Percentiles rank a stretch among this genome's conserved stretches.
Conservation (phyloP, 345 rosid genomes). For the Camelina hispida region DNA sequence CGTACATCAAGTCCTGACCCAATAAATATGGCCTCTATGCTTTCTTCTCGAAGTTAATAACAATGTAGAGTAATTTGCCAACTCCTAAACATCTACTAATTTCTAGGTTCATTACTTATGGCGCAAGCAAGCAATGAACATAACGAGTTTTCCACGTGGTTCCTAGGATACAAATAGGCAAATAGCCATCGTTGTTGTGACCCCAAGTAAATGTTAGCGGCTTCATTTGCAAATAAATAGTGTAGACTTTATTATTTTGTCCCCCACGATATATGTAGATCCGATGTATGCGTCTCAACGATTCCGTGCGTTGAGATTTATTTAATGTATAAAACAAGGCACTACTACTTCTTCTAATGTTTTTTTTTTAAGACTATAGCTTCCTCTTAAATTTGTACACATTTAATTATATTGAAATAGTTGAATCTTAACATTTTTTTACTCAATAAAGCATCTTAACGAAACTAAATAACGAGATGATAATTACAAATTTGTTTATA, state of each 20-base stretch:
- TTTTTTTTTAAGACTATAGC: not conserved
- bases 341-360: not conserved
- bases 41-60: not conserved
- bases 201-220: constrained; percentile 1
- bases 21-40: not conserved
- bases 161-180: not conserved
- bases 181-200: not conserved
- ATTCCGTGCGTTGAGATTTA: not conserved
- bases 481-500: not conserved
- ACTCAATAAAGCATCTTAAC: not conserved
- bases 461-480: not conserved
- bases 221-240: not conserved
- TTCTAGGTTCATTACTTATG: constrained; percentile 7
- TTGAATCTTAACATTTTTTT: no score
- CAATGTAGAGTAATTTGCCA: not conserved
- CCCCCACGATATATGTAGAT: constrained; percentile 1
- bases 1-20: not conserved
- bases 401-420: no score
- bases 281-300: not conserved
- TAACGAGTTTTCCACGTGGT: constrained; percentile 3
- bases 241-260: not conserved
- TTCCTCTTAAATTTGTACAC: not conserved
- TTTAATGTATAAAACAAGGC: not conserved
- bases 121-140: constrained; percentile 20
- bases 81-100: not conserved